Percentiles rank a stretch among this genome's conserved stretches.
Conservation (phyloP, 306 rosid species). For the Psophocarpus tetragonolobus region DNA sequence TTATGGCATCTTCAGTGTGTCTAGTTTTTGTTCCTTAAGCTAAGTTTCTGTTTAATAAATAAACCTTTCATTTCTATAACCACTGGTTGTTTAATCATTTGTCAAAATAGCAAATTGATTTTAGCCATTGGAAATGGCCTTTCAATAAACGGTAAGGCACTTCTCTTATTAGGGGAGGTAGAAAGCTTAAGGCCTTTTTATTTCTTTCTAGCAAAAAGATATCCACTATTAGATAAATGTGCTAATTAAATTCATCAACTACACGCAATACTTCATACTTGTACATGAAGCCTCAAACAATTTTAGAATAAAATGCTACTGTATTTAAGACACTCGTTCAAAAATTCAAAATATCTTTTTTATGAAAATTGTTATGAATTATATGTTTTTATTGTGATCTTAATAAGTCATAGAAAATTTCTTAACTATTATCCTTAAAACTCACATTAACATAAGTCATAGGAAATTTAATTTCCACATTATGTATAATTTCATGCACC, state of each 20-base stretch:
- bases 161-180: neutral
- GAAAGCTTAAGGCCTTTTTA: neutral
- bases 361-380: too few relatives aligned
- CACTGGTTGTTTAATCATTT: conserved; percentile 6
- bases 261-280: neutral
- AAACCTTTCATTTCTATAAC: conserved; percentile 2
- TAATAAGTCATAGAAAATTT: too few relatives aligned
- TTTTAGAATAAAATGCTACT: neutral
- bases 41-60: conserved; percentile 31
- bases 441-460: too few relatives aligned
- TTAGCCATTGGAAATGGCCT: conserved; percentile 9
- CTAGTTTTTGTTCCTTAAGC: neutral
- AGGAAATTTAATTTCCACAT: too few relatives aligned
- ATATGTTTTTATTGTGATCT: too few relatives aligned
- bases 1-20: neutral
- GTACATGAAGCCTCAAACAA: neutral
- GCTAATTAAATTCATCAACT: neutral
- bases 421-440: too few relatives aligned
- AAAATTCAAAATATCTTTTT: too few relatives aligned
- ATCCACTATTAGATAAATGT: neutral
- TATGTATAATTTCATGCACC: too few relatives aligned
- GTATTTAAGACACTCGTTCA: neutral
- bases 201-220: neutral
- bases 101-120: conserved; percentile 27
- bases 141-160: neutral